Evolutionary conservation across 306 rosid genomes (phyloP).

Genomic region (Bauhinia variegata): DNA sequence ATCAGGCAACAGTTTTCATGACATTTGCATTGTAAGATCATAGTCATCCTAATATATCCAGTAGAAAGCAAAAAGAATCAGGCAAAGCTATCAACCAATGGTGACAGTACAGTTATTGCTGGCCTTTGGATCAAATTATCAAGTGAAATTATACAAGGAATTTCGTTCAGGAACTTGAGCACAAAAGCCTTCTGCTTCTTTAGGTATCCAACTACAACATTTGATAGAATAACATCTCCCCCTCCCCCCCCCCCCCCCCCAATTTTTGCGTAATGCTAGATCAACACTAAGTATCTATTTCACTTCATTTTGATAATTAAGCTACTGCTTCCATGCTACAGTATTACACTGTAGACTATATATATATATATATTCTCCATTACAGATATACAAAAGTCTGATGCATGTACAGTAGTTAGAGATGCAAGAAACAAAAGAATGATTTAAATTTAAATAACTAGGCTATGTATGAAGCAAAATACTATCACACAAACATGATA

Average conservation of each 20-base stretch:
- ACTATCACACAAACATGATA: too few species aligned
- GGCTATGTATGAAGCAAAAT: too few species aligned
- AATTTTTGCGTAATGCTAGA: background rate
- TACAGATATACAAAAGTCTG: background rate
- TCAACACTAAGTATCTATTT: constrained; percentile 5
- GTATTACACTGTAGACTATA: background rate
- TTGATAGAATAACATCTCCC: constrained; percentile 4
- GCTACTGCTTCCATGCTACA: background rate
- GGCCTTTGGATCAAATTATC: background rate
- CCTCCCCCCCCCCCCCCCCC: too few species aligned
- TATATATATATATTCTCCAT: background rate
- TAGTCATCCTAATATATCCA: background rate
- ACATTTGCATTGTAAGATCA: background rate
- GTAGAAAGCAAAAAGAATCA: constrained; percentile 5
- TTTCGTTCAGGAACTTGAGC: background rate
- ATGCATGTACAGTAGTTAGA: background rate
- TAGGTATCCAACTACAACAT: background rate
- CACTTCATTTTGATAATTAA: background rate
- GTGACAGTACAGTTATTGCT: background rate
- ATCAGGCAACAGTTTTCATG: background rate
- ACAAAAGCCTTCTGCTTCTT: background rate
- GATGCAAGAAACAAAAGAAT: background rate
- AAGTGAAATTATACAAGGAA: background rate
- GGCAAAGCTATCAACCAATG: background rate
- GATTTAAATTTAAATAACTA: background rate